A percentile compares a stretch with the other conserved stretches of the same genome.
phyloP scores from a whole-genome alignment of 1,284 basidiomycete genomes.

The Cerrena zonata region DNA sequence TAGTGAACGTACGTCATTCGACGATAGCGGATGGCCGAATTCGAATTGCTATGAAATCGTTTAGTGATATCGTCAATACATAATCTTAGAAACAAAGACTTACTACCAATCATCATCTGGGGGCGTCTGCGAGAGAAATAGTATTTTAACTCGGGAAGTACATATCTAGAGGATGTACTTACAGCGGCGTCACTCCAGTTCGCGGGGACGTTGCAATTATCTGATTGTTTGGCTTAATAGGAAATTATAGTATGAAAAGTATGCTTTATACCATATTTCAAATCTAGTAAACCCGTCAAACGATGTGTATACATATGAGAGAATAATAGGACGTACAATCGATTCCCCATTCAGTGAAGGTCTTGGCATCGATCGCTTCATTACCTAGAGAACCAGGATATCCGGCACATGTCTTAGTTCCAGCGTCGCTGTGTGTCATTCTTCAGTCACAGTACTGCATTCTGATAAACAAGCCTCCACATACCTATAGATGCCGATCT shows the following conservation, averaged over 20 bases:
- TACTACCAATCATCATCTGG: constrained; percentile 47
- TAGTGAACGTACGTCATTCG: constrained; percentile 42
- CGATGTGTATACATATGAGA: constrained; percentile 10
- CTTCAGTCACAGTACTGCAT: neutral
- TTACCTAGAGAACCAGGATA: constrained; percentile 47
- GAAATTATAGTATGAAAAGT: neutral
- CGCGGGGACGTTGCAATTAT: constrained; percentile 50
- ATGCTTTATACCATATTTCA: constrained; percentile 43
- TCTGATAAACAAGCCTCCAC: neutral
- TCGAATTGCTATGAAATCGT: constrained; percentile 39
- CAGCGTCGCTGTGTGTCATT: constrained; percentile 41
- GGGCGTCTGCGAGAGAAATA: constrained; percentile 26
- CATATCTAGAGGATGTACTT: constrained; percentile 11
- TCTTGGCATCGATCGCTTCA: constrained; percentile 44
- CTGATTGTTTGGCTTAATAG: constrained; percentile 22
- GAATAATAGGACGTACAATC: constrained; percentile 33
- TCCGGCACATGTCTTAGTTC: constrained; percentile 46
- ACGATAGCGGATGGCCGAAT: constrained; percentile 49
- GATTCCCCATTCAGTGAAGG: constrained; percentile 49
- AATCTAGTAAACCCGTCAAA: constrained; percentile 23
- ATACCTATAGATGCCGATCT: constrained; percentile 48
- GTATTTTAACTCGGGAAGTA: neutral
- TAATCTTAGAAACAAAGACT: constrained; percentile 18
- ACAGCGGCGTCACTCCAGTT: constrained; percentile 46
- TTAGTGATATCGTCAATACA: neutral